phyloP scores from a whole-genome alignment of 139 green algal species.

The Spirogloea muscicola region DNA sequence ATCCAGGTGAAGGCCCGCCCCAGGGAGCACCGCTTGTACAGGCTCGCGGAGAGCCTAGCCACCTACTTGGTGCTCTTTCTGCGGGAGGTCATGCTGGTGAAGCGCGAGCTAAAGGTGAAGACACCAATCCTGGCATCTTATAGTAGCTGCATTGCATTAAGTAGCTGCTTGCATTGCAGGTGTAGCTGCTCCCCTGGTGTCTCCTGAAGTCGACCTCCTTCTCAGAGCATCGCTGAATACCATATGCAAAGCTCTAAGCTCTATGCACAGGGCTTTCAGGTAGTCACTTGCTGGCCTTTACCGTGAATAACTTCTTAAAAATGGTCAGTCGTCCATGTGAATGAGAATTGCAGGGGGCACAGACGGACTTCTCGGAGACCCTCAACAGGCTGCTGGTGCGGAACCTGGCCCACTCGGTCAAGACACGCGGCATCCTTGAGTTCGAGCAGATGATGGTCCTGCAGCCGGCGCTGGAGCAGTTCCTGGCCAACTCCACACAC shows the following conservation, averaged over 20 bases:
- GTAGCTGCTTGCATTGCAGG: too few relatives aligned
- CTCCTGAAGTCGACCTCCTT: too few relatives aligned
- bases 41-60: slow-evolving; percentile 19
- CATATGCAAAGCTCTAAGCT: too few relatives aligned
- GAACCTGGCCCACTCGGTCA: slow-evolving; percentile 17
- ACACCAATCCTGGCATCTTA: too few relatives aligned
- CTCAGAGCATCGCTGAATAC: too few relatives aligned
- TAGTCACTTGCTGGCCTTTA: too few relatives aligned
- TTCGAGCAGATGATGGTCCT: slow-evolving; percentile 27
- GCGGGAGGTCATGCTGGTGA: slow-evolving; percentile 17
- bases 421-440: slow-evolving; percentile 14
- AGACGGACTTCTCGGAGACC: slow-evolving; percentile 14
- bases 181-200: too few relatives aligned
- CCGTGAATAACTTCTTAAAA: too few relatives aligned
- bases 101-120: slow-evolving; percentile 17
- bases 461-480: slow-evolving; percentile 14
- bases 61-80: slow-evolving; percentile 28
- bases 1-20: slow-evolving; percentile 3
- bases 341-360: too few relatives aligned
- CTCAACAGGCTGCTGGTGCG: slow-evolving; percentile 31
- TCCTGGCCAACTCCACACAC: slow-evolving; percentile 10
- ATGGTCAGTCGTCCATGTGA: too few relatives aligned
- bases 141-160: too few relatives aligned
- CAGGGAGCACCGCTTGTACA: slow-evolving; percentile 24
- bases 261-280: too few relatives aligned